Evolutionary conservation across 148 eudicot genomes (phyloP), one percentile per base, ranked within the genome.

Genomic region (Rhododendron mucronatum): DNA sequence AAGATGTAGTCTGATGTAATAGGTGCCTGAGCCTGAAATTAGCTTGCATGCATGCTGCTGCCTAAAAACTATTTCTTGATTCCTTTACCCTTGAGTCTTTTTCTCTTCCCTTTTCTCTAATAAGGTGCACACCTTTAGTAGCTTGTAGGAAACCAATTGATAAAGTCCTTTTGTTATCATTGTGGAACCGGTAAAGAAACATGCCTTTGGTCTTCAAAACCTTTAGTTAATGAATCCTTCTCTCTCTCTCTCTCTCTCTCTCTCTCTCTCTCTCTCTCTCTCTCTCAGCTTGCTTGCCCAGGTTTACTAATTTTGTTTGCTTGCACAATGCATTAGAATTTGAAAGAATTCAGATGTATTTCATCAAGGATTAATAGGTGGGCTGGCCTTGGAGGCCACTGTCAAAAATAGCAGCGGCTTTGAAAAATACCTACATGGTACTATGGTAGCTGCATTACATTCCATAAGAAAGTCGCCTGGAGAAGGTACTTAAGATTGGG

Each of bases 371-470:
- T 39, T 39, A 39, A 87, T 85, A 96, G 99, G 99, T 95, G 80
- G 99, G 99, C 48, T 96, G 98, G 98, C 99, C 99, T 21, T 91
- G 96, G 63, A 95, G 99, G 85, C 99, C 98, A 83, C 91, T 95
- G 80, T 93, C 96, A 71, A 96, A 96, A 89, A 92, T 96, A 80
- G 96, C 96, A 59, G 91, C 94, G 80, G 98, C 99, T 88, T 86
- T 96, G 86, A 96, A 91, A 89, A 96, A 96, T 71, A 96, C 98
- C 91, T 95, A 96, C 91, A 39, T 4, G 41, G 41, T 39, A 39
- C 41, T 0, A 95, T 96, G 92, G 98, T 96, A 63, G 96, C 94
- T 28, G 90, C 97, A 59, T 88, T 95, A 89, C 97, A 96, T 93
- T 94, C 94, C 41, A 83, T 89, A 16, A 90, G 79, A 78, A 93